Evolutionary conservation across 2,329 filamentous ascomycete species (phyloP).

Genomic region (Microcyclospora tardicrescens): DNA sequence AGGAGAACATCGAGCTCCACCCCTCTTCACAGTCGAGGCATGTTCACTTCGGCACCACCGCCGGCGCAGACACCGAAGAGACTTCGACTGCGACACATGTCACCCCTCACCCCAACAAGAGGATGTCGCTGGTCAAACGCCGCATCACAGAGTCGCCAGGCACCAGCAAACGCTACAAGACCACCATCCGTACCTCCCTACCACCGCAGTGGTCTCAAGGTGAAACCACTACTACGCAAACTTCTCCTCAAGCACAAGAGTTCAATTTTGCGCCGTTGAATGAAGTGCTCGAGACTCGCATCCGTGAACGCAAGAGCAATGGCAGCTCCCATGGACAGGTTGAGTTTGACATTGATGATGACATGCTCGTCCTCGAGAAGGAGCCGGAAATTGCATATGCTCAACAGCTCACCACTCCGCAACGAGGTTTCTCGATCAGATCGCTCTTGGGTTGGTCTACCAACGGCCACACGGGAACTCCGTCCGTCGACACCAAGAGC

Average conservation of each 20-base stretch:
- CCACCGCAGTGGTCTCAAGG: slow-evolving; percentile 13
- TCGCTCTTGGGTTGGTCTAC: neutral
- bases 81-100: slow-evolving; percentile 18
- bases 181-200: slow-evolving; percentile 21
- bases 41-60: slow-evolving; percentile 17
- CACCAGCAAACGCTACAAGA: slow-evolving; percentile 10
- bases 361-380: slow-evolving; percentile 11
- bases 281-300: slow-evolving; percentile 20
- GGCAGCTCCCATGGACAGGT: slow-evolving; percentile 26
- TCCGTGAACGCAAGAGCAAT: slow-evolving; percentile 26
- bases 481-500: neutral
- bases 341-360: slow-evolving; percentile 24
- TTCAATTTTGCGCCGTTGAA: slow-evolving; percentile 19
- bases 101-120: slow-evolving; percentile 21
- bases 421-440: neutral
- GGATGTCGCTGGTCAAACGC: slow-evolving; percentile 16
- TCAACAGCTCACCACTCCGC: slow-evolving; percentile 8
- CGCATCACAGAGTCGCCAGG: slow-evolving; percentile 20
- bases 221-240: slow-evolving; percentile 9
- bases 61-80: slow-evolving; percentile 9
- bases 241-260: slow-evolving; percentile 3
- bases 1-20: slow-evolving; percentile 7
- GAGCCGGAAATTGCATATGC: slow-evolving; percentile 16
- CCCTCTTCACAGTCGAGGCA: slow-evolving; percentile 10
- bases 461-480: neutral